Base-by-base conservation (phyloP, 2,329 filamentous ascomycete species). In the Pestalotiopsis sp. region DNA sequence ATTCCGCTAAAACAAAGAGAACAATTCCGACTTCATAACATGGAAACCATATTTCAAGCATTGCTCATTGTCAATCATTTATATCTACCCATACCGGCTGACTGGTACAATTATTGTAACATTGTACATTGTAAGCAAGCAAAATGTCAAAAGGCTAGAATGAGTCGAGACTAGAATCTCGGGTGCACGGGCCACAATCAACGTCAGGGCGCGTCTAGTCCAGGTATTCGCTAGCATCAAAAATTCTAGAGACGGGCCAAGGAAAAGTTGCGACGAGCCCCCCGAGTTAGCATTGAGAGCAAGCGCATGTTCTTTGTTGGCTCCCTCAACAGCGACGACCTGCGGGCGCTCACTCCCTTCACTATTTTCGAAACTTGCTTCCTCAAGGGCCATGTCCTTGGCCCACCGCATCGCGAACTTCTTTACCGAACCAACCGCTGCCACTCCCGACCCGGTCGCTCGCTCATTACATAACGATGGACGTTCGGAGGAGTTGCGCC, bases 311-410 rank as follows among this genome's bases (percentile, higher is more conserved):
- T 64, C 61, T 64, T 49, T 57, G 63, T 66, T 49, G 49, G 63
- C 25, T 38, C 45, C 63, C 45, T 56, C 45, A 23, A 66, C 31
- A 56, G 12, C 63, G 31, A 56, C 62, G 31, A 38, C 56, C 45
- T 61, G 56, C 52, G n/a, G 38, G n/a, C 31, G 61, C 31, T 45
- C 61, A 45, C 61, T 63, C 61, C 3, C 36, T 27, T 39, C 56
- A 25, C 36, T 17, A 17, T 45, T 14, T n/a, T 27, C 41, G 23
- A 36, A 20, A 23, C 23, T 25, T 68, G 20, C 45, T 49, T 39
- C 13, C n/a, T 38, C 49, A 27, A 58, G 64, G 78, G 85, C 82
- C 82, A 89, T 89, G 87, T 88, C 86, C 83, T 81, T 87, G 81
- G 83, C 84, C 78, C 87, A 86, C 78, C 83, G 83, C 73, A 80